Evolutionary conservation across 441 rosid genomes (phyloP).

Genomic region (Kokia cookei): DNA sequence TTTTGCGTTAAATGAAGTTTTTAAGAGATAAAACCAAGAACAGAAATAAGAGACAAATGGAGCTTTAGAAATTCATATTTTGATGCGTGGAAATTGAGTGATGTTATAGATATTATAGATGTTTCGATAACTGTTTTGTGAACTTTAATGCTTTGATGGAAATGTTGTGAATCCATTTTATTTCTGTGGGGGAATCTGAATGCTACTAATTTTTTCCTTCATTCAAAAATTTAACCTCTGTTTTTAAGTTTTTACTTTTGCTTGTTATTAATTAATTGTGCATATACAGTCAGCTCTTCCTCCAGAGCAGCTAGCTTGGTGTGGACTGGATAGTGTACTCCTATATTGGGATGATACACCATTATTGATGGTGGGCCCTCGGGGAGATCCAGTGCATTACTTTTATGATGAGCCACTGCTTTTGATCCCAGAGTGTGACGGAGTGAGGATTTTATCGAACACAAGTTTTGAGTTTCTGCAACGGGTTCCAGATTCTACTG

Average conservation of each 20-base stretch:
- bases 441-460: slow-evolving; percentile 89
- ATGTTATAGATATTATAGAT: background rate
- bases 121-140: background rate
- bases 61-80: slow-evolving; percentile 1
- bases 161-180: background rate
- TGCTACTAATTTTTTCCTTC: background rate
- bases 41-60: background rate
- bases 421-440: slow-evolving; percentile 95
- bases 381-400: slow-evolving; percentile 78
- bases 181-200: background rate
- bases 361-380: slow-evolving; percentile 92
- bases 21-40: background rate
- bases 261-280: background rate
- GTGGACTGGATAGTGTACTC: slow-evolving; percentile 90
- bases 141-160: background rate
- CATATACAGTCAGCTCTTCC: slow-evolving; percentile 81
- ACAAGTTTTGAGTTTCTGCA: slow-evolving; percentile 88
- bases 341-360: slow-evolving; percentile 90
- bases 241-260: background rate
- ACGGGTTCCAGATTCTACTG: slow-evolving; percentile 96
- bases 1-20: background rate
- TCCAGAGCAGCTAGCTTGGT: slow-evolving; percentile 97
- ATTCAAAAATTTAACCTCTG: background rate
- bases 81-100: background rate
- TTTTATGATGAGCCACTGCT: slow-evolving; percentile 82